Percentiles rank a stretch among this genome's conserved stretches.
Conservation (phyloP, 306 rosid genomes). For the Fragaria ananassa region DNA sequence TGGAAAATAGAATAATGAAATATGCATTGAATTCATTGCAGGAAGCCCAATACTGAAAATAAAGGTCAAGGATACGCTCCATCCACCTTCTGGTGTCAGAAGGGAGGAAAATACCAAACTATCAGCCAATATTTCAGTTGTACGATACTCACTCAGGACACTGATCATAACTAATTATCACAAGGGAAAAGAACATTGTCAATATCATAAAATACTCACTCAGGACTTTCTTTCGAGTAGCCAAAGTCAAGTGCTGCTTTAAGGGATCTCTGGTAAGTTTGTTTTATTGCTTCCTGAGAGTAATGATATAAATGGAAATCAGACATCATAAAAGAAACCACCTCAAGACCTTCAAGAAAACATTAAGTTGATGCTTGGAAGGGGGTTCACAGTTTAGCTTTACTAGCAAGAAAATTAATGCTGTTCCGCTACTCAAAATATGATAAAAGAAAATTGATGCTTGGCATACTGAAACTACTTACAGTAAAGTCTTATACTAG, state of each 20-base stretch:
- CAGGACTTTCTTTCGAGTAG: constrained; percentile 87
- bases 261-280: constrained; percentile 83
- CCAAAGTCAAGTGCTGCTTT: constrained; percentile 84
- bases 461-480: constrained; percentile 11
- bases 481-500: constrained; percentile 1
- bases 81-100: background rate
- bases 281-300: constrained; percentile 87
- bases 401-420: background rate
- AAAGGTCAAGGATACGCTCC: background rate
- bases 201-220: constrained; percentile 52
- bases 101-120: background rate
- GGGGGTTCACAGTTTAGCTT: background rate
- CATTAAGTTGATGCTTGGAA: background rate
- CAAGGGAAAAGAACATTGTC: background rate
- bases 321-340: constrained; percentile 2
- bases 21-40: background rate
- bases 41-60: background rate
- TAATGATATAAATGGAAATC: constrained; percentile 18
- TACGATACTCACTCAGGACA: background rate
- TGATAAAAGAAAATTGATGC: constrained; percentile 4
- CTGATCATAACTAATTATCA: background rate
- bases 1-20: background rate
- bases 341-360: background rate
- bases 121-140: background rate
- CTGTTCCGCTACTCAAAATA: constrained; percentile 11